Base-by-base conservation (phyloP, 1,284 basidiomycete species). In the Puccinia hordei region DNA sequence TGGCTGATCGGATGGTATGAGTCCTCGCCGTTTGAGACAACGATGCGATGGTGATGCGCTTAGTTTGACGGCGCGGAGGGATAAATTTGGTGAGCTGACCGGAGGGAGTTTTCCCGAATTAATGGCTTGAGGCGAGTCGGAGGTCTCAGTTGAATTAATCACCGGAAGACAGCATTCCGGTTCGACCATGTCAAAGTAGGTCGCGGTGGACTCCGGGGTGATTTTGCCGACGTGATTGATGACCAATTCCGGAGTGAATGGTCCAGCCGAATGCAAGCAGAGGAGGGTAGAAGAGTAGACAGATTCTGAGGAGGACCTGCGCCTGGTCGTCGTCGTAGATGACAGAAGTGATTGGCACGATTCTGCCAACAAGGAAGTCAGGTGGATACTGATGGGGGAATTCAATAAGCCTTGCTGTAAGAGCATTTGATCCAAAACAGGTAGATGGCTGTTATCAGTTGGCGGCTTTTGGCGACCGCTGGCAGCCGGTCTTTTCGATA, bases 181-280 rank as follows among this genome's bases (percentile, higher is more conserved):
- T 22, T 72, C 49, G 19, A 27, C 69, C 6, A 38, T 49, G 9
- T 55, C 22, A 3, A 72, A 30, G 24, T 61, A 61, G 22, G 73
- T 27, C 0, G 73, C 73, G 15, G 55, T 44, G 6, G 55, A 51
- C 27, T 77, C 75, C 22, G 75, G 75, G 30, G 65, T 77, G 8
- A 65, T 51, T 38, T 55, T 49, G 30, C 65, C 75, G 10, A 68
- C 65, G 19, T 65, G 24, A 27, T 66, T 66, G 44, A 38, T 35
- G 8, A 69, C 75, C 17, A 77, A n/a, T 49, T 77, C 75, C 6
- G 75, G 75, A 33, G 75, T 77, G 53, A 66, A 77, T 30, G 65
- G 75, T 17, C 75, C 75, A 35, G 65, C 63, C 35, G 63, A 68
- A 19, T 15, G 24, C 41, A 49, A n/a, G 27, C 75, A 68, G 9